Percentiles rank a stretch among this genome's conserved stretches.
Evolutionary conservation across 2,329 filamentous ascomycete species (phyloP).

Genomic region (Aspergillus unguis): DNA sequence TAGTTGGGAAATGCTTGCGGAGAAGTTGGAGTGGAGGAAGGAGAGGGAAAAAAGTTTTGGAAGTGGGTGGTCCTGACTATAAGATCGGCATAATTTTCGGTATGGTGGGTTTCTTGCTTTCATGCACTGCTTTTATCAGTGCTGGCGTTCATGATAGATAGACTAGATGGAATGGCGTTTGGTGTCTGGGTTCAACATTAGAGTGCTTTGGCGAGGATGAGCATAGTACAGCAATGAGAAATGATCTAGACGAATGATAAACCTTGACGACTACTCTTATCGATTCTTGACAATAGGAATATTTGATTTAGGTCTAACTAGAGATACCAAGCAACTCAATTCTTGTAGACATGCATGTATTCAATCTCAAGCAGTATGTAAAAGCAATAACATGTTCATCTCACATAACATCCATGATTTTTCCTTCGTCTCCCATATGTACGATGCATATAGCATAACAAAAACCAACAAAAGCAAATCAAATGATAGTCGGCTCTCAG

Average conservation of each 20-base stretch:
- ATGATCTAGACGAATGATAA: background rate
- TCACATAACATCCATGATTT: background rate
- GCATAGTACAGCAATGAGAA: background rate
- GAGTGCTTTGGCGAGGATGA: background rate
- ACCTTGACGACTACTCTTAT: too few species aligned
- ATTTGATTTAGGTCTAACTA: background rate
- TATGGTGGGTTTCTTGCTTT: background rate
- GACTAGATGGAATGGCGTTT: background rate
- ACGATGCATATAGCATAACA: too few species aligned
- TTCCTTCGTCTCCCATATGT: background rate
- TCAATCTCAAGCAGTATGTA: background rate
- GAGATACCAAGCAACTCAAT: background rate
- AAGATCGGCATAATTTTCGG: background rate
- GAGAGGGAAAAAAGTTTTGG: constrained; percentile 1
- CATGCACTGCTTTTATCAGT: background rate
- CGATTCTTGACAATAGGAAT: too few species aligned
- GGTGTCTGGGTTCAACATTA: background rate
- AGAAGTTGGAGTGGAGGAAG: constrained; percentile 63
- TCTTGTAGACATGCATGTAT: background rate
- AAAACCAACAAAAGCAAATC: too few species aligned
- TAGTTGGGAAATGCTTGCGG: constrained; percentile 77
- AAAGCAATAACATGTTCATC: background rate
- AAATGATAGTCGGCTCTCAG: background rate
- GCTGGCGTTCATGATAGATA: background rate
- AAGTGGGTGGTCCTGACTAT: background rate